Evolutionary conservation across 2,329 filamentous ascomycete genomes (phyloP).

Genomic region (Shiraia sp.): DNA sequence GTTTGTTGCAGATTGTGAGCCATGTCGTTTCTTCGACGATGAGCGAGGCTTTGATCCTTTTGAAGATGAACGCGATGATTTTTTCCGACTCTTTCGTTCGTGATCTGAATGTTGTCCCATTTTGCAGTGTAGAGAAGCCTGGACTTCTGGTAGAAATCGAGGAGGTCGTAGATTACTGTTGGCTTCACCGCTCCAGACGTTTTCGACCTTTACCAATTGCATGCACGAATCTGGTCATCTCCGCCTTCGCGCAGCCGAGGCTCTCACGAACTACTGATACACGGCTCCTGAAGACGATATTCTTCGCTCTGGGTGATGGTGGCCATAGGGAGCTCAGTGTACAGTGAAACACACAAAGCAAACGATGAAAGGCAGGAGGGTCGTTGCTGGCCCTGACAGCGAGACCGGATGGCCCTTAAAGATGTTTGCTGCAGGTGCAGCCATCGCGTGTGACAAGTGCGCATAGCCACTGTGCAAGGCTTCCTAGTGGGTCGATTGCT

Average conservation of each 20-base stretch:
- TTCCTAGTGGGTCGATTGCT: slow-evolving; percentile 8
- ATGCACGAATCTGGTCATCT: slow-evolving; percentile 20
- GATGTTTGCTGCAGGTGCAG: slow-evolving; percentile 16
- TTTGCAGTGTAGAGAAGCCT: too few relatives aligned
- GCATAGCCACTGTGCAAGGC: slow-evolving; percentile 18
- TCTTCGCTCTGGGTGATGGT: neutral
- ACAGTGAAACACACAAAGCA: slow-evolving; percentile 11
- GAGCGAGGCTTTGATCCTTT: slow-evolving; percentile 19
- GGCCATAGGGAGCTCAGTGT: neutral
- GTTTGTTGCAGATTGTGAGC: slow-evolving; percentile 15
- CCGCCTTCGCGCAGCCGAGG: slow-evolving; percentile 13
- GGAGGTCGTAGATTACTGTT: too few relatives aligned
- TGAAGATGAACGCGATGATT: slow-evolving; percentile 18
- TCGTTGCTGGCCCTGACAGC: slow-evolving; percentile 8
- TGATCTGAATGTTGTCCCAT: slow-evolving; percentile 21
- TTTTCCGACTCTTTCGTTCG: slow-evolving; percentile 27
- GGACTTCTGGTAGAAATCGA: too few relatives aligned
- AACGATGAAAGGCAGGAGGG: slow-evolving; percentile 7
- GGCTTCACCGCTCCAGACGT: slow-evolving; percentile 18
- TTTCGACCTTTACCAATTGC: slow-evolving; percentile 16
- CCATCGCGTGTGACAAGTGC: slow-evolving; percentile 7
- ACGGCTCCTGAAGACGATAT: neutral
- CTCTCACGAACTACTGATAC: slow-evolving; percentile 5
- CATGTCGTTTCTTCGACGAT: slow-evolving; percentile 15
- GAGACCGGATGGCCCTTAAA: slow-evolving; percentile 14